Evolutionary conservation across 257 asterid genomes (phyloP).

Genomic region (Solanum pinnatisectum): DNA sequence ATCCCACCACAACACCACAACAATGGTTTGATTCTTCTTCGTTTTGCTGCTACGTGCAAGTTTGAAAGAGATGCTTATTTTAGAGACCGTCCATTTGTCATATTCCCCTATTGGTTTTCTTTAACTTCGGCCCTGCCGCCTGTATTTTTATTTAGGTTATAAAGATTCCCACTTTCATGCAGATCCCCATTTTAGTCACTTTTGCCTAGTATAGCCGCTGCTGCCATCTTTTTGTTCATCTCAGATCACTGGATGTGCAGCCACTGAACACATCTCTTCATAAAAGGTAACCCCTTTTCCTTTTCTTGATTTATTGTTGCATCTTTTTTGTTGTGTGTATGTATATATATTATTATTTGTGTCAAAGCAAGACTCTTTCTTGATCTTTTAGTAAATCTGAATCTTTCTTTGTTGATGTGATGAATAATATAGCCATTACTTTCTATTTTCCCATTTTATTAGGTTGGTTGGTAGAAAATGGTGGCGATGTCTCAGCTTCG

Average conservation of each 20-base stretch:
- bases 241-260: background rate
- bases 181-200: background rate
- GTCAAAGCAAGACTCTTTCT: background rate
- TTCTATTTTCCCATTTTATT: background rate
- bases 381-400: background rate
- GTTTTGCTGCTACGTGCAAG: background rate
- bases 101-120: background rate
- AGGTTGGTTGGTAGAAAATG: slow-evolving; percentile 7
- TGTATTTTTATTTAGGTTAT: background rate
- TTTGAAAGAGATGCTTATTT: background rate
- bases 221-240: background rate
- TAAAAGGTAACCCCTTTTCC: background rate
- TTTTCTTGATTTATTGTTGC: background rate
- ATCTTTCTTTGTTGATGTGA: background rate
- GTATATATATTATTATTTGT: no score
- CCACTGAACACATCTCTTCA: background rate
- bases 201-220: background rate
- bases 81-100: background rate
- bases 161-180: background rate
- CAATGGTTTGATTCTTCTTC: background rate
- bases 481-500: slow-evolving; percentile 29
- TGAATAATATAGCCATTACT: background rate
- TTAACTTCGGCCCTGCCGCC: background rate
- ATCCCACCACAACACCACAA: background rate
- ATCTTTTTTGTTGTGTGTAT: background rate